Conservation (phyloP, 2,329 filamentous ascomycete species). For the Helminthosporium solani region DNA sequence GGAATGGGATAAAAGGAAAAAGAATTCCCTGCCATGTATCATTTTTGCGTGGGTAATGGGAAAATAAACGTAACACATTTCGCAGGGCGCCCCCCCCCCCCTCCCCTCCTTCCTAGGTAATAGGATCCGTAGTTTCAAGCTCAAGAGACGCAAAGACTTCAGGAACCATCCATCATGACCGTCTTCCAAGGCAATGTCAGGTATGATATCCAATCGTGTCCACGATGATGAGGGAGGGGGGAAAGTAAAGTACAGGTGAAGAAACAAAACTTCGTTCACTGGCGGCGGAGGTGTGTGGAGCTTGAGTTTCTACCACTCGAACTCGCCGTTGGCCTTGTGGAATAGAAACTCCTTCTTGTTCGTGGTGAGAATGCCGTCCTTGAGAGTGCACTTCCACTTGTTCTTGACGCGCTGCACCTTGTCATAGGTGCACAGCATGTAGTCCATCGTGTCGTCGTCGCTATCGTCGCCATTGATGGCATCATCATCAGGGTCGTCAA, state of each 20-base stretch:
- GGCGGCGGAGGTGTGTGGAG: neutral
- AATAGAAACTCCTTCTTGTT: conserved; percentile 96
- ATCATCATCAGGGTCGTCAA: conserved; percentile 91
- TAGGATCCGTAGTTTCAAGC: neutral
- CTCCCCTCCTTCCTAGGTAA: neutral
- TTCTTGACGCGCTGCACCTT: conserved; percentile 99
- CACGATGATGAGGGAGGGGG: neutral
- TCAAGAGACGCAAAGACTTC: neutral
- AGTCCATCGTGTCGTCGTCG: conserved; percentile 78
- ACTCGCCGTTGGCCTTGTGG: conserved; percentile 95
- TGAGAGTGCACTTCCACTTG: conserved; percentile 93
- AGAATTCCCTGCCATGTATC: neutral
- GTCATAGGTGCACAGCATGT: conserved; percentile 99
- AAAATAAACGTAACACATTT: neutral
- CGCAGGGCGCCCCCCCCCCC: neutral
- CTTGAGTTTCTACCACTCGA: conserved; percentile 73
- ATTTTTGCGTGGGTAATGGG: neutral
- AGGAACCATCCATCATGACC: neutral
- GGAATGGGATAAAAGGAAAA: neutral
- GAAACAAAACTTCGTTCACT: neutral
- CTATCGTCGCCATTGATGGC: conserved; percentile 79
- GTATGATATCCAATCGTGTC: conserved; percentile 1
- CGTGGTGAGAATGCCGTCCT: conserved; percentile 91
- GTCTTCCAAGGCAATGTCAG: neutral
- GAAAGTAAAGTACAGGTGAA: conserved; percentile 2